Base-by-base conservation (phyloP, 164 flowering plant species). In the Tetracentron sinense region DNA sequence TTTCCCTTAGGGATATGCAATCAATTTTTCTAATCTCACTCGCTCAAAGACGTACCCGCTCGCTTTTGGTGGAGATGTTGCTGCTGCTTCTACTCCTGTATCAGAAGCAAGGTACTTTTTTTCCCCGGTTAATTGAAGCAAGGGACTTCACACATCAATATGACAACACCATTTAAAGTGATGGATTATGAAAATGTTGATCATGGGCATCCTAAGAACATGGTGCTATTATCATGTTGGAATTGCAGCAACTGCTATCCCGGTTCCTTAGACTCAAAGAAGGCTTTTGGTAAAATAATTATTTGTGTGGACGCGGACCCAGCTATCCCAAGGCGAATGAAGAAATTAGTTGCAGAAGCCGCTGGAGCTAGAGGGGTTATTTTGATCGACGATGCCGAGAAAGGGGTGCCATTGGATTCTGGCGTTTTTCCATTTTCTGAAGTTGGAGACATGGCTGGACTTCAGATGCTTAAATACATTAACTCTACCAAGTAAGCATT, bases 211-310 rank as follows among this genome's bases (percentile, higher is more conserved):
- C n/a, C n/a, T n/a, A n/a, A n/a, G n/a, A n/a, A n/a, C n/a, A n/a
- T n/a, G n/a, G n/a, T n/a, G n/a, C n/a, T n/a, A 33, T 46, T 29
- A 33, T 26, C 26, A 35, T 49, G 4, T 56, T 12, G 3, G 17
- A 42, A 69, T 42, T 61, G 68, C 85, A 91, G 95, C 72, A 84
- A 69, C 69, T 91, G 97, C 64, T 73, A 75, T 69, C 95, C 95
- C 23, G 97, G 97, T 57, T 86, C 97, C 0, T 64, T 91, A 46
- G 89, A 90, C 63, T 42, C 55, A 6, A 70, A 67, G 17, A 88
- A 86, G 59, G 79, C 77, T 0, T 73, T 71, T 0, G 92, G 92
- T 6, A 90, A 86, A 54, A 83, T 90, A 54, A 63, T 90, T 35
- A 80, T 90, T 14, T 90, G 97, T 33, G 10, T 64, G 30, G 71